Conservation (phyloP, 805 yeast species). For the Metschnikowia dekortorum region DNA sequence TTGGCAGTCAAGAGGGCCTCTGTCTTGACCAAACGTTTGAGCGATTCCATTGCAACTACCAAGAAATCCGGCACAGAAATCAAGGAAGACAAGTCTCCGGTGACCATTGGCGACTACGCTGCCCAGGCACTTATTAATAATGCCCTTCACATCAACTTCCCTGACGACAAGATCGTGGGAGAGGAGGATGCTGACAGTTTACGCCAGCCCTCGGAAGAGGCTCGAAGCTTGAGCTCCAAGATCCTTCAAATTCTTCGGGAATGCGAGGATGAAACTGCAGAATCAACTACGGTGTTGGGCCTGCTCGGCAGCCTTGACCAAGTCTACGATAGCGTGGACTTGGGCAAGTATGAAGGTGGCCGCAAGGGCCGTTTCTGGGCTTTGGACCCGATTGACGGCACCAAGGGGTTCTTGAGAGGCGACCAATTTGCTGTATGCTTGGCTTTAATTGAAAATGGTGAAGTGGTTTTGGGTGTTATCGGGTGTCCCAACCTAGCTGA, state of each 20-base stretch:
- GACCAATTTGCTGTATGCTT: conserved; percentile 97
- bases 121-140: conserved; percentile 91
- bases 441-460: conserved; percentile 81
- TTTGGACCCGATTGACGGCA: conserved; percentile 96
- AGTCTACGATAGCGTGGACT: conserved; percentile 65
- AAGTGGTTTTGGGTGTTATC: conserved; percentile 83
- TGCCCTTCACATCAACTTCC: conserved; percentile 75
- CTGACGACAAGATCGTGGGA: conserved; percentile 83
- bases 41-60: conserved; percentile 49
- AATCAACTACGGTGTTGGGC: conserved; percentile 34
- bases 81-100: conserved; percentile 89
- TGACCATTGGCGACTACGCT: conserved; percentile 93
- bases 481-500: conserved; percentile 91
- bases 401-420: conserved; percentile 91
- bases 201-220: conserved; percentile 36
- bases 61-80: conserved; percentile 56
- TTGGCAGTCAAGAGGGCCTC: conserved; percentile 90
- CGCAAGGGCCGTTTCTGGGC: conserved; percentile 87
- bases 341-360: conserved; percentile 81
- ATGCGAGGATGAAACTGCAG: conserved; percentile 45
- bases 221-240: conserved; percentile 42
- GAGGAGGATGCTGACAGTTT: conserved; percentile 84
- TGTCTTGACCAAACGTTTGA: conserved; percentile 59
- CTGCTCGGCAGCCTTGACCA: conserved; percentile 40
- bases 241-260: conserved; percentile 59